Conservation (phyloP, 2,329 filamentous ascomycete genomes). For the Fusarium newnesense region DNA sequence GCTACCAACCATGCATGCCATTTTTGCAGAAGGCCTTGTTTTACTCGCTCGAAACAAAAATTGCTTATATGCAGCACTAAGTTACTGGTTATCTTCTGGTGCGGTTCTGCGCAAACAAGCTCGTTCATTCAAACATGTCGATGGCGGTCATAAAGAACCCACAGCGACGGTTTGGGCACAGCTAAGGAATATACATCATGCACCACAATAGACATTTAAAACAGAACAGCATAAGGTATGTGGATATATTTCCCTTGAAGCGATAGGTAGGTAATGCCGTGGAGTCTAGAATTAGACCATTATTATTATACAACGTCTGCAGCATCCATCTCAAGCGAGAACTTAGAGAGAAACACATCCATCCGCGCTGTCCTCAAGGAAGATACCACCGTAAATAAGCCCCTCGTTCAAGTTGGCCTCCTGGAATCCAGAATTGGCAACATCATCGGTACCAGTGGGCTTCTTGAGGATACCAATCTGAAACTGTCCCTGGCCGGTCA, state of each 20-base stretch:
- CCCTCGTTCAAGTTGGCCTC: conserved; percentile 61
- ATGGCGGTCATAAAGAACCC: background rate
- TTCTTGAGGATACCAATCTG: conserved; percentile 73
- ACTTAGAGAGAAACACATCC: conserved; percentile 48
- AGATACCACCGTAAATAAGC: conserved; percentile 62
- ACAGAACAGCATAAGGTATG: background rate
- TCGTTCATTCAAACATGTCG: too few relatives aligned
- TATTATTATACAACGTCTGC: background rate
- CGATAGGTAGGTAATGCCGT: background rate
- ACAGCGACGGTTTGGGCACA: background rate
- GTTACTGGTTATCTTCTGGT: background rate
- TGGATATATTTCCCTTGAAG: background rate
- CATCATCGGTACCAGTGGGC: conserved; percentile 59
- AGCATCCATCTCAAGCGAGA: background rate
- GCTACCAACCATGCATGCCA: too few relatives aligned
- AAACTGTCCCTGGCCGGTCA: conserved; percentile 66
- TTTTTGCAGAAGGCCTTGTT: background rate
- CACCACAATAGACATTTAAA: too few relatives aligned
- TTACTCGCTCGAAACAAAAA: too few relatives aligned
- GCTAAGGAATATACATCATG: background rate
- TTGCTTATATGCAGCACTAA: background rate
- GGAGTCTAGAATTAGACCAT: background rate
- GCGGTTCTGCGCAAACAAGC: background rate
- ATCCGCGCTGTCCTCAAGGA: conserved; percentile 60
- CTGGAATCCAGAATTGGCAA: conserved; percentile 61